These are phyloP conservation scores for Forsythia viridissima DNA, from an alignment of 257 asterid genomes.

Conservation along the genomic window DNA sequence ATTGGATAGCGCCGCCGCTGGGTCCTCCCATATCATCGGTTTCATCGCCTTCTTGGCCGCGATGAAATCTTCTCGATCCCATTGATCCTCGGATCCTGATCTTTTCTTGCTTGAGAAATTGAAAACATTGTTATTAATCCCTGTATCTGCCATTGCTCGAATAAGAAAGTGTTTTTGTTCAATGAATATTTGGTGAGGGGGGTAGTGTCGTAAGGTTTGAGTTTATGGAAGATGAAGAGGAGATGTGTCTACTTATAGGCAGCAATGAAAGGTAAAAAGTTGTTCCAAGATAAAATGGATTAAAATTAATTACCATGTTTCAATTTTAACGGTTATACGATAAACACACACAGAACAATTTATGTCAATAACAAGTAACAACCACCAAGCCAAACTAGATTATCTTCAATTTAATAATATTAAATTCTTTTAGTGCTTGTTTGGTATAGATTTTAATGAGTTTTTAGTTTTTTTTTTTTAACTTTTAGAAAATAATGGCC, in stretches of 20 bases:
- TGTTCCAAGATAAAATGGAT: background rate
- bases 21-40: constrained; percentile 47
- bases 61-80: constrained; percentile 38
- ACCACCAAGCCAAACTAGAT: background rate
- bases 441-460: no score
- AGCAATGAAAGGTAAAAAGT: background rate
- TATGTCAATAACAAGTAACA: no score
- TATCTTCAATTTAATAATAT: no score
- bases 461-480: no score
- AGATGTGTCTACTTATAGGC: background rate
- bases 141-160: constrained; percentile 49
- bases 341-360: no score
- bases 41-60: constrained; percentile 49
- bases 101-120: constrained; percentile 44
- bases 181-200: background rate
- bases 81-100: constrained; percentile 48
- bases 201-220: background rate
- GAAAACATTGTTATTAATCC: constrained; percentile 23
- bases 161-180: background rate
- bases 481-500: no score
- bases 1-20: constrained; percentile 77
- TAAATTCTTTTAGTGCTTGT: no score
- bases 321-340: background rate
- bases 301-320: no score
- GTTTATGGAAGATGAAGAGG: background rate